These are phyloP conservation scores for Moesziomyces parantarcticus DNA, from an alignment of 1,284 basidiomycete genomes.

Conservation along the genomic window DNA sequence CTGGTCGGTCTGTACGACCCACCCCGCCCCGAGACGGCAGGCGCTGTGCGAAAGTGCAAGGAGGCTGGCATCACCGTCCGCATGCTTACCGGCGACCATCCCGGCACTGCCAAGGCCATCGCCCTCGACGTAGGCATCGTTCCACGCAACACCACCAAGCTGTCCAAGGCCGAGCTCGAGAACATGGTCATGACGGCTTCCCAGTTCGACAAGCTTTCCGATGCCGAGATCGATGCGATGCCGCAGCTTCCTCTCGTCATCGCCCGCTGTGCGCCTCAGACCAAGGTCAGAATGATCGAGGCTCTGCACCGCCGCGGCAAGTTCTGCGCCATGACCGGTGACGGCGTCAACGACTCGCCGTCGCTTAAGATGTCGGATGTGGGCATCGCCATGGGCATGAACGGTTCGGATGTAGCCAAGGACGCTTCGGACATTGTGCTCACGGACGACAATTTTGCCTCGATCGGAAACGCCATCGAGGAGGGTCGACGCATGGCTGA, in stretches of 20 bases:
- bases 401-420: constrained; percentile 67
- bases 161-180: constrained; percentile 49
- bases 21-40: constrained; percentile 76
- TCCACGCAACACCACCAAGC: constrained; percentile 66
- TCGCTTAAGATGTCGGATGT: constrained; percentile 66
- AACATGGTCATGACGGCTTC: constrained; percentile 71
- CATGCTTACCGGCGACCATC: constrained; percentile 73
- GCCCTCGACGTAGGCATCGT: constrained; percentile 72
- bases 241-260: constrained; percentile 74
- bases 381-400: constrained; percentile 67
- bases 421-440: constrained; percentile 75
- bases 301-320: constrained; percentile 71
- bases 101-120: constrained; percentile 68
- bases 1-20: constrained; percentile 77
- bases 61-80: constrained; percentile 76
- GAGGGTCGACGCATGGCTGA: constrained; percentile 74
- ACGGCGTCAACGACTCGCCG: constrained; percentile 68
- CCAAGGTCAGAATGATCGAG: constrained; percentile 73
- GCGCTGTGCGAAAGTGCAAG: constrained; percentile 75
- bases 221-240: constrained; percentile 74
- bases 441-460: constrained; percentile 79
- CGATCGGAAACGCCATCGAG: constrained; percentile 76
- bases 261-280: constrained; percentile 72
- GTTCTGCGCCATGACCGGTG: constrained; percentile 66
- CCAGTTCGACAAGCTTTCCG: constrained; percentile 76